Conservation (phyloP, 2,329 filamentous ascomycete species). For the Penicillium brasilianum region DNA sequence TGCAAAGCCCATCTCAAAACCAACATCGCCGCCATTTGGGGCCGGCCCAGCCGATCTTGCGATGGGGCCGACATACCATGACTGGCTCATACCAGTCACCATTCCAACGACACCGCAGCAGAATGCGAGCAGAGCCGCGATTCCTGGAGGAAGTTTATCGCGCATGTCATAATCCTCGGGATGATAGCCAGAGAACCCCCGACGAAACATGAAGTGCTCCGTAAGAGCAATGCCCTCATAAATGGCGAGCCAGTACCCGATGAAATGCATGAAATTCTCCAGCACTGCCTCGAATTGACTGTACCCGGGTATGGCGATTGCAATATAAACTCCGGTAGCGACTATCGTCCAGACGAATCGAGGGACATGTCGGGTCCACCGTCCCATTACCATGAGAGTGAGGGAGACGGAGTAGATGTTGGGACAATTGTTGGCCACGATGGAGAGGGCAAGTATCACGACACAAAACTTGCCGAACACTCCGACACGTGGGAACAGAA, state of each 20-base stretch:
- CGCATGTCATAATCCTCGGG: constrained; percentile 63
- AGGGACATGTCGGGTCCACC: constrained; percentile 64
- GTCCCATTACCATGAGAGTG: constrained; percentile 67
- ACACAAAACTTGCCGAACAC: constrained; percentile 74
- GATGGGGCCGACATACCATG: constrained; percentile 71
- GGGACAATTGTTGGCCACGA: constrained; percentile 71
- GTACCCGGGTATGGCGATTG: constrained; percentile 73
- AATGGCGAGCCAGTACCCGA: constrained; percentile 74
- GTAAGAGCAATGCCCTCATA: constrained; percentile 69
- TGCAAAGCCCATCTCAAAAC: constrained; percentile 68
- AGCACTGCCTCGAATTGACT: constrained; percentile 66
- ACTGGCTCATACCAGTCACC: constrained; percentile 71
- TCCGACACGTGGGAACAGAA: constrained; percentile 64
- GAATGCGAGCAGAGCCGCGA: constrained; percentile 68
- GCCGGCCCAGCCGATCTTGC: constrained; percentile 61
- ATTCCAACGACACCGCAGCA: constrained; percentile 68
- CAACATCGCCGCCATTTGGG: constrained; percentile 59
- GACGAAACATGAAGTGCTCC: constrained; percentile 71
- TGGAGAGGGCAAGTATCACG: constrained; percentile 67
- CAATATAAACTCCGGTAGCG: constrained; percentile 67
- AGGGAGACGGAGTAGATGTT: constrained; percentile 73
- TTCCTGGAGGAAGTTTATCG: constrained; percentile 63
- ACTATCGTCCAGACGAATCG: constrained; percentile 70
- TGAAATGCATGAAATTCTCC: constrained; percentile 71
- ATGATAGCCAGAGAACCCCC: constrained; percentile 63